Evolutionary conservation across 1,139 yeast genomes (phyloP).

Genomic region (Scheffersomyces parashehatae): DNA sequence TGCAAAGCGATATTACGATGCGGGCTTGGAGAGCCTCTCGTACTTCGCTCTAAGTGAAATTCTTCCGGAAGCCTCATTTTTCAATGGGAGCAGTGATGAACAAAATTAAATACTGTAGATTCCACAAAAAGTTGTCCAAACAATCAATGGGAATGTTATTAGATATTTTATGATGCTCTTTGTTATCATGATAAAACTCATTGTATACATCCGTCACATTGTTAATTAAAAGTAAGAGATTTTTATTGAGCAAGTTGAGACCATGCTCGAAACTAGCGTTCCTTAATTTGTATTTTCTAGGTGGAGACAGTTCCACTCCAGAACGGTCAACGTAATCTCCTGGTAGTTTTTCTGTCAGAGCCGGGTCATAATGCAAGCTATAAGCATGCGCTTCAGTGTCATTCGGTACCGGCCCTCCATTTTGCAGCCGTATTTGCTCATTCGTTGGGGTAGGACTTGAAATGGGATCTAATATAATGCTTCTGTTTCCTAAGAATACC

Average conservation of each 20-base stretch:
- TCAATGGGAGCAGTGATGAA: conserved; percentile 33
- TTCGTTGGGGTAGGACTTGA: conserved; percentile 5
- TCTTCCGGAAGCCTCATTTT: too few species aligned
- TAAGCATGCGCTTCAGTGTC: conserved; percentile 10
- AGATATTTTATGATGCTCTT: conserved; percentile 10
- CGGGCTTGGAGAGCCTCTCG: too few species aligned
- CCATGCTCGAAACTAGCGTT: conserved; percentile 38
- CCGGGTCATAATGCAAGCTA: conserved; percentile 32
- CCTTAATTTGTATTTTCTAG: conserved; percentile 12
- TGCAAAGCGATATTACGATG: too few species aligned
- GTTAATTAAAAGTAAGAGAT: conserved; percentile 28
- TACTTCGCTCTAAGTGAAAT: too few species aligned
- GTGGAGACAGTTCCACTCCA: conserved; percentile 8
- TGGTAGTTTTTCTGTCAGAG: conserved; percentile 20
- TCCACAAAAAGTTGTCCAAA: conserved; percentile 46
- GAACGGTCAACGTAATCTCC: not conserved
- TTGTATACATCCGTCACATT: conserved; percentile 21
- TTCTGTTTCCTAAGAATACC: conserved; percentile 21
- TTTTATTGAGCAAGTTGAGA: conserved; percentile 32
- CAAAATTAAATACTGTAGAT: conserved; percentile 36
- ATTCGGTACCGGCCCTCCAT: conserved; percentile 1
- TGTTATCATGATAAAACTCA: conserved; percentile 14
- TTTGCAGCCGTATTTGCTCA: not conserved
- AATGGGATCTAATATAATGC: conserved; percentile 28
- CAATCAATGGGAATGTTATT: conserved; percentile 40